phyloP scores from a whole-genome alignment of 805 yeast genomes.

The Metschnikowia borealis region DNA sequence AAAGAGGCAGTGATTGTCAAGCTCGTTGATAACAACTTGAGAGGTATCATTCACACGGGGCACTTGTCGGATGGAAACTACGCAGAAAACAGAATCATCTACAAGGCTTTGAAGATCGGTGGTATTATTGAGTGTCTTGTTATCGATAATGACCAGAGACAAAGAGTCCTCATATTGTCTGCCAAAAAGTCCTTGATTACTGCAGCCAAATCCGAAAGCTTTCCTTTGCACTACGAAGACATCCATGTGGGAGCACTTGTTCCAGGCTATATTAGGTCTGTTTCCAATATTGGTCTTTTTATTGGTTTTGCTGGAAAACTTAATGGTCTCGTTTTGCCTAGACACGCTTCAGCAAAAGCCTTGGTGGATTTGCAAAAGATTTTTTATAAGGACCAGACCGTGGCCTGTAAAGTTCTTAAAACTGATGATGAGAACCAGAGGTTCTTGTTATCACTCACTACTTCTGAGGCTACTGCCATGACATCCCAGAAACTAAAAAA shows the following conservation, averaged over 20 bases:
- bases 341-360: constrained; percentile 56
- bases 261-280: constrained; percentile 74
- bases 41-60: constrained; percentile 70
- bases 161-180: constrained; percentile 59
- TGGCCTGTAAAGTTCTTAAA: constrained; percentile 61
- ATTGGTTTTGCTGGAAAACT: constrained; percentile 76
- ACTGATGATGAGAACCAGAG: constrained; percentile 67
- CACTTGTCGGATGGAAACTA: constrained; percentile 74
- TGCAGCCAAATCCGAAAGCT: constrained; percentile 48
- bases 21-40: constrained; percentile 42
- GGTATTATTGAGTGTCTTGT: constrained; percentile 56
- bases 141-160: constrained; percentile 60
- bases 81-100: constrained; percentile 63
- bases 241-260: constrained; percentile 46
- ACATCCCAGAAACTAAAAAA: constrained; percentile 29
- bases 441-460: constrained; percentile 60
- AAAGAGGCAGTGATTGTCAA: constrained; percentile 72
- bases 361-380: constrained; percentile 48
- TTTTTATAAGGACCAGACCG: constrained; percentile 66
- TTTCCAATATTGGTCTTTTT: constrained; percentile 78
- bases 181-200: constrained; percentile 63
- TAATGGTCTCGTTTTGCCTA: constrained; percentile 78
- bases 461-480: constrained; percentile 13
- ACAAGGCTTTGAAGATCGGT: constrained; percentile 64
- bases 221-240: constrained; percentile 63